Conservation (phyloP, 2,329 filamentous ascomycete species). For the Colletotrichum tropicale region DNA sequence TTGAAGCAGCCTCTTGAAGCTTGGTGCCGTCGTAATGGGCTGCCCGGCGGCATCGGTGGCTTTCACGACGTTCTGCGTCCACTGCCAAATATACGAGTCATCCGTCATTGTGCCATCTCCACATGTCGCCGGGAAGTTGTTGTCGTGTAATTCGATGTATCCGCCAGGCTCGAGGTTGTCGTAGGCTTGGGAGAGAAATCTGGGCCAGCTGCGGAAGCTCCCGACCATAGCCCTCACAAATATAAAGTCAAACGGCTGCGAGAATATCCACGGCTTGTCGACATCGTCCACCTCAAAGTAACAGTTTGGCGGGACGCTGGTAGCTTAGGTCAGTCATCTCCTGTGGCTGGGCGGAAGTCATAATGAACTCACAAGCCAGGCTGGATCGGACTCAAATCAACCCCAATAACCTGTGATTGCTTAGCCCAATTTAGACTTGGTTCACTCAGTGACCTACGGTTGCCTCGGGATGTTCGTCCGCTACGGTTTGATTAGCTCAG, state of each 20-base stretch:
- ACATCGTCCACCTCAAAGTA: slow-evolving; percentile 44
- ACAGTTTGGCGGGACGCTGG: slow-evolving; percentile 46
- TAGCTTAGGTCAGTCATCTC: slow-evolving; percentile 21
- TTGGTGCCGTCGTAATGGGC: not conserved
- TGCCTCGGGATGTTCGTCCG: slow-evolving; percentile 33
- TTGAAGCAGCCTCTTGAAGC: slow-evolving; percentile 43
- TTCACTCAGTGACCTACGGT: slow-evolving; percentile 13
- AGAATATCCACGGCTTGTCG: slow-evolving; percentile 36
- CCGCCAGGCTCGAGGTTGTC: slow-evolving; percentile 34
- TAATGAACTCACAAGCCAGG: slow-evolving; percentile 24
- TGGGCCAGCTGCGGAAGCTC: slow-evolving; percentile 23
- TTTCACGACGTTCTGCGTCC: slow-evolving; percentile 37
- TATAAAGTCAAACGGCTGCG: slow-evolving; percentile 33
- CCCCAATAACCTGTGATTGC: slow-evolving; percentile 25
- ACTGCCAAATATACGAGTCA: slow-evolving; percentile 28
- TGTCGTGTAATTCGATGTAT: slow-evolving; percentile 35
- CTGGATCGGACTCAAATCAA: slow-evolving; percentile 39
- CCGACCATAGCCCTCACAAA: not conserved
- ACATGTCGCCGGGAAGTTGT: slow-evolving; percentile 27
- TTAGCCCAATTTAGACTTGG: not conserved
- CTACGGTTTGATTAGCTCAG: not conserved
- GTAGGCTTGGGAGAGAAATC: not conserved
- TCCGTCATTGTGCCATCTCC: slow-evolving; percentile 34
- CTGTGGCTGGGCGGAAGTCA: not conserved
- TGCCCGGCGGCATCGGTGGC: not conserved